Evolutionary conservation across 2,329 filamentous ascomycete genomes (phyloP).

Genomic region (Pleurostoma richardsiae): DNA sequence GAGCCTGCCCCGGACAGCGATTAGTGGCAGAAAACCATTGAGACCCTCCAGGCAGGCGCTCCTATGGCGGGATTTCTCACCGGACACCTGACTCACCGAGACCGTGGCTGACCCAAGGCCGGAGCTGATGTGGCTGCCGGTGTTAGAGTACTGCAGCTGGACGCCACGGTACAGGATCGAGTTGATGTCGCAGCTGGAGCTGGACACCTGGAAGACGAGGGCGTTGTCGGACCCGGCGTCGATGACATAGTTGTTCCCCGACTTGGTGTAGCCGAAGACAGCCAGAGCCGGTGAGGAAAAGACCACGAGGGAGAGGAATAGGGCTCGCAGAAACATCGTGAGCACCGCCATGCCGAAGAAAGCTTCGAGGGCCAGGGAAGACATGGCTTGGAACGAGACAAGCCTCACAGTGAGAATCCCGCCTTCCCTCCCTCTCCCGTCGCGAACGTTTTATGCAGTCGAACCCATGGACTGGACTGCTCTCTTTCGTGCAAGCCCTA

Average conservation of each 20-base stretch:
- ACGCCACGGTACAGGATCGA: conserved; percentile 55
- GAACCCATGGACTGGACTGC: no score
- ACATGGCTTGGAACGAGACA: no score
- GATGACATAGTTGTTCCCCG: conserved; percentile 28
- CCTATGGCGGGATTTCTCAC: conserved; percentile 3
- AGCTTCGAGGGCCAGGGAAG: not conserved
- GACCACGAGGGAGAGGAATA: conserved; percentile 14
- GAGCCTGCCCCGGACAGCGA: conserved; percentile 1
- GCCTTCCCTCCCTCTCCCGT: no score
- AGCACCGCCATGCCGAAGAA: not conserved
- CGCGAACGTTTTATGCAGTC: no score
- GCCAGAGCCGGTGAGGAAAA: conserved; percentile 19
- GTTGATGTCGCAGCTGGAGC: conserved; percentile 54
- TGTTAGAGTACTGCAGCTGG: conserved; percentile 50
- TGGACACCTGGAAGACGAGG: conserved; percentile 8
- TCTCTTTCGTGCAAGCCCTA: no score
- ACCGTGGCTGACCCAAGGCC: conserved; percentile 56
- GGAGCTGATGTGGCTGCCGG: conserved; percentile 52
- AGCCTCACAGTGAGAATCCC: no score
- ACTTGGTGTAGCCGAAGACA: conserved; percentile 25
- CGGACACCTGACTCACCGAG: conserved; percentile 32
- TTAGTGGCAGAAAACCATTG: not conserved
- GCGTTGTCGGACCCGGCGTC: conserved; percentile 26
- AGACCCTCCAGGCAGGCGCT: not conserved
- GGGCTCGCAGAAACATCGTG: conserved; percentile 15